A percentile compares a stretch with the other conserved stretches of the same genome.
phyloP scores from a whole-genome alignment of 2,329 filamentous ascomycete genomes.

The Aspergillus ustus region DNA sequence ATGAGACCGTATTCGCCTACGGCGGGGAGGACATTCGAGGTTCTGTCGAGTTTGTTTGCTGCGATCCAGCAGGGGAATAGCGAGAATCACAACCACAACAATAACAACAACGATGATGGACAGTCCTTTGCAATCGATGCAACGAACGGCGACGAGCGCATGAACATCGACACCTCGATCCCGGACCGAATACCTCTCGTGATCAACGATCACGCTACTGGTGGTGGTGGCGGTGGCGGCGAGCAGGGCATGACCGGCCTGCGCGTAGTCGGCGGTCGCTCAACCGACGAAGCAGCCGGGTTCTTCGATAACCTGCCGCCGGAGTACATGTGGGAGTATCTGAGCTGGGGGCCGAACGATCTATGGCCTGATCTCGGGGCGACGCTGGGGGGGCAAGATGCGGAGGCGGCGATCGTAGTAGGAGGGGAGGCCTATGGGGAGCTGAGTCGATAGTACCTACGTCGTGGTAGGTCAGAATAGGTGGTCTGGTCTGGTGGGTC shows the following conservation, averaged over 20 bases:
- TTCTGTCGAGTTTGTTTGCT: background rate
- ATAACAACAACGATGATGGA: no score
- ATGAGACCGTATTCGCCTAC: background rate
- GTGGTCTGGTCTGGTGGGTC: no score
- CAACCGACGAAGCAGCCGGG: background rate
- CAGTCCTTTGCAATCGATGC: background rate
- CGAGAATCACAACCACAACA: no score
- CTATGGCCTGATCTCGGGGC: background rate
- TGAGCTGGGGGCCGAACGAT: background rate
- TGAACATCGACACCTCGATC: background rate
- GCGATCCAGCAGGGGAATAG: background rate
- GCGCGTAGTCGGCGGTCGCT: background rate
- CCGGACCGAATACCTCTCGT: background rate
- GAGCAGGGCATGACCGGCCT: background rate
- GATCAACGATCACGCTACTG: background rate
- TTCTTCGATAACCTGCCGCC: background rate
- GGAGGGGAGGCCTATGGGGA: no score
- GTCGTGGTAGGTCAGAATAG: no score
- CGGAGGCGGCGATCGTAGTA: background rate
- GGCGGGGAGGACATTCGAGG: background rate
- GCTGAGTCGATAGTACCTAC: no score
- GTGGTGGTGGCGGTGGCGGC: background rate
- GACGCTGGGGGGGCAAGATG: background rate
- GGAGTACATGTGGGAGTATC: conserved; percentile 1
- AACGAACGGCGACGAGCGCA: background rate